Conservation (phyloP, 1,284 basidiomycete genomes). For the Gymnopus androsaceus region DNA sequence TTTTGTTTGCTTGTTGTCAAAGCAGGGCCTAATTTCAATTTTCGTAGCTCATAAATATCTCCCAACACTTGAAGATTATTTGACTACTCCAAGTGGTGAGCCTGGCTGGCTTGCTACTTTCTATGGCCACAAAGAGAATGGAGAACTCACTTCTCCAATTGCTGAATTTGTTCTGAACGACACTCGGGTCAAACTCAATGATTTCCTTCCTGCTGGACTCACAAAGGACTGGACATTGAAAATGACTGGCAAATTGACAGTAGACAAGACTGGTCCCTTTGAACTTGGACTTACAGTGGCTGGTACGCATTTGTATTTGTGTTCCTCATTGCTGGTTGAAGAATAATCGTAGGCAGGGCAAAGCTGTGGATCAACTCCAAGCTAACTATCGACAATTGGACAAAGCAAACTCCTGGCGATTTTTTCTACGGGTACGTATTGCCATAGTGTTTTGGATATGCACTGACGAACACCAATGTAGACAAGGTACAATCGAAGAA, state of each 20-base stretch:
- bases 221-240: constrained; percentile 53
- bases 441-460: not conserved
- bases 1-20: constrained; percentile 19
- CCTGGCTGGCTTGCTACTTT: constrained; percentile 66
- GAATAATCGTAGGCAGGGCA: constrained; percentile 42
- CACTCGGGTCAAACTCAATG: constrained; percentile 66
- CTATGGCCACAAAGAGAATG: constrained; percentile 53
- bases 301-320: constrained; percentile 31
- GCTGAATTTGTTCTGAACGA: constrained; percentile 49
- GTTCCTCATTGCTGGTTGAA: constrained; percentile 3
- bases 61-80: constrained; percentile 56
- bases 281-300: constrained; percentile 61
- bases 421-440: constrained; percentile 64
- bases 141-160: constrained; percentile 42
- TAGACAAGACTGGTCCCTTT: constrained; percentile 44
- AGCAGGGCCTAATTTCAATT: not conserved
- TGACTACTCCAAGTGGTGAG: constrained; percentile 51
- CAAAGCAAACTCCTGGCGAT: constrained; percentile 63
- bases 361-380: constrained; percentile 67
- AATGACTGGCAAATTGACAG: constrained; percentile 44
- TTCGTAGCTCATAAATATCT: constrained; percentile 60
- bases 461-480: constrained; percentile 20
- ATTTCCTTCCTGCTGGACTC: constrained; percentile 58
- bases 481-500: constrained; percentile 66
- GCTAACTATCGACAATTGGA: constrained; percentile 70